phyloP scores from a whole-genome alignment of 768 basidiomycete species.

The Suillus subalutaceus region DNA sequence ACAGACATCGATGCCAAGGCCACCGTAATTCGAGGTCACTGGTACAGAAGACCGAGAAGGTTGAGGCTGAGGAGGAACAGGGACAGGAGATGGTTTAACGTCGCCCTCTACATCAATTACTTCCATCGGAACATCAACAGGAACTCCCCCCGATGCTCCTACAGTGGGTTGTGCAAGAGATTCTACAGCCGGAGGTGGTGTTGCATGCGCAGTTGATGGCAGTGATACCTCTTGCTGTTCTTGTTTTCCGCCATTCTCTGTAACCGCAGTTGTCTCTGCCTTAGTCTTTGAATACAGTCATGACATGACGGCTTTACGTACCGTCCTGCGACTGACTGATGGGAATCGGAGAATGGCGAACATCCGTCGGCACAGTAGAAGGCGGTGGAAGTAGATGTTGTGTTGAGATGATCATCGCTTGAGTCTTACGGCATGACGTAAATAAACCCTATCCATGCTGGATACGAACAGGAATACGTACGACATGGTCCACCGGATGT shows the following conservation, averaged over 20 bases:
- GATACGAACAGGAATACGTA: constrained; percentile 31
- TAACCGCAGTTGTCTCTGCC: constrained; percentile 26
- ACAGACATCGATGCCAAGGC: constrained; percentile 71
- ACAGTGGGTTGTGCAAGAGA: constrained; percentile 19
- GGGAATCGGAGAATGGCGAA: constrained; percentile 25
- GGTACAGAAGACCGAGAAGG: constrained; percentile 21
- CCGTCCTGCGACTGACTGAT: constrained; percentile 31
- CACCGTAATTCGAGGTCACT: constrained; percentile 39
- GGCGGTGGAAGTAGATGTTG: constrained; percentile 66
- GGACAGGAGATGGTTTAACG: constrained; percentile 32
- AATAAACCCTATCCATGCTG: constrained; percentile 4
- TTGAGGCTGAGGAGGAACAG: constrained; percentile 29
- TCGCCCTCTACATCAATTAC: constrained; percentile 54
- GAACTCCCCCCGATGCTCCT: constrained; percentile 17
- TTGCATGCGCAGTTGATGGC: constrained; percentile 35
- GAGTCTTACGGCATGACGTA: constrained; percentile 55
- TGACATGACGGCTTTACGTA: constrained; percentile 9
- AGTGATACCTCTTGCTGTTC: constrained; percentile 39
- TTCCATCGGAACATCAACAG: constrained; percentile 42
- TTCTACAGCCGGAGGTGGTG: constrained; percentile 28
- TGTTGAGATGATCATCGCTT: constrained; percentile 90
- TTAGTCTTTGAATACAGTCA: neutral
- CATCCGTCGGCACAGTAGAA: constrained; percentile 28
- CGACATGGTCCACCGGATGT: constrained; percentile 54
- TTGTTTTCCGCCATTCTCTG: constrained; percentile 32